Base-by-base conservation (phyloP, 2,329 filamentous ascomycete genomes). In the Elsinoe australis region DNA sequence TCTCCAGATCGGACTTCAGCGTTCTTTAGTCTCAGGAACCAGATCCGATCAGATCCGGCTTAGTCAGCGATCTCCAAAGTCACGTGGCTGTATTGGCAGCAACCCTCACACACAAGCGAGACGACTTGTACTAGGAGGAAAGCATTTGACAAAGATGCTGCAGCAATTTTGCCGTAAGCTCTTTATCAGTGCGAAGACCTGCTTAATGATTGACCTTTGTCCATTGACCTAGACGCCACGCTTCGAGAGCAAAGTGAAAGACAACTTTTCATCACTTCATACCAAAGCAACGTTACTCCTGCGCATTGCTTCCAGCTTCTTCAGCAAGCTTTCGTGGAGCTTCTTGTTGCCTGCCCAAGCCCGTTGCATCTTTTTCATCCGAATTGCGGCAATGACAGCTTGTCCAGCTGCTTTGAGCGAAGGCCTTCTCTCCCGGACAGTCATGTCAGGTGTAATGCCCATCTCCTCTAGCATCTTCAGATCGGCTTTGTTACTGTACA, bases 381-480 rank as follows among this genome's bases (percentile, higher is more conserved):
- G 61, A 12, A 74, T 58, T 0, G 63, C 63, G 4, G 75, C 75
- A 2, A 76, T 64, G 8, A 80, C 62, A 49, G 70, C 66, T 22
- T 69, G 56, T 2, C 67, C 73, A 1, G 75, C 71, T 4, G 69
- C 66, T 47, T 70, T 68, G 44, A 80, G 61, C 3, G 65, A 66
- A 3, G 66, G 72, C 47, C 66, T 67, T 49, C 65, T 67, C 49
- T 70, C 63, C 12, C 68, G 64, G 32, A 70, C 62, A 1, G 67
- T 69, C 18, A 53, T 51, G 55, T 75, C 71, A 2, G 73, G 67
- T 26, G 72, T 75, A 53, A 86, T 79, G 53, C 85, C 87, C 73
- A 95, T 94, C 57, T 85, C 78, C 57, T 84, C 79, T 54, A 96
- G 81, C 61, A 95, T 83, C 46, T 82, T 79, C 51, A 96, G 80